These are phyloP conservation scores for Marasmius fiardii DNA, from an alignment of 1,284 basidiomycete genomes.

Conservation along the genomic window DNA sequence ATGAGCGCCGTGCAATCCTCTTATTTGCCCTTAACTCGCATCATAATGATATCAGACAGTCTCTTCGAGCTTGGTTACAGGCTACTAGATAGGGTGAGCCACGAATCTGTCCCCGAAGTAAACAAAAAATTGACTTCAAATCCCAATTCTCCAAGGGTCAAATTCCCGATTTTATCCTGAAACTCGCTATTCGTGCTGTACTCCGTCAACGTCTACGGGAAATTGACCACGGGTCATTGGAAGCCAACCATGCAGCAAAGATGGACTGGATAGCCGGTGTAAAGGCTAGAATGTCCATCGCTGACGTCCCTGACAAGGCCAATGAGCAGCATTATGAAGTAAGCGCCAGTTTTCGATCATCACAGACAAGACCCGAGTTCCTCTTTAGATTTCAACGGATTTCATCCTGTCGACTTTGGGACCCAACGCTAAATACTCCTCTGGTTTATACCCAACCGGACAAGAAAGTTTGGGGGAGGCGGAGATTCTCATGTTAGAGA, in stretches of 20 bases:
- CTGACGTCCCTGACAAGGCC: conserved; percentile 67
- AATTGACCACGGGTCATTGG: conserved; percentile 59
- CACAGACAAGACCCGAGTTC: background rate
- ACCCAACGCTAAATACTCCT: conserved; percentile 39
- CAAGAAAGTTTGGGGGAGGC: conserved; percentile 66
- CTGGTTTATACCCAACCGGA: conserved; percentile 69
- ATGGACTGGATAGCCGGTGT: conserved; percentile 60
- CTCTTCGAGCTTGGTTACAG: no score
- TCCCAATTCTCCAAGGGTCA: no score
- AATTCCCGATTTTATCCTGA: no score
- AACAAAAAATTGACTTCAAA: no score
- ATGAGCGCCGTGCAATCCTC: no score
- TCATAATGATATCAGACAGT: no score
- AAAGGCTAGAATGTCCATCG: conserved; percentile 51
- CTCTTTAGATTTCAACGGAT: conserved; percentile 53
- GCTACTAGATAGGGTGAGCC: no score
- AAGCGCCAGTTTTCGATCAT: conserved; percentile 12
- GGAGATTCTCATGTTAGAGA: conserved; percentile 67
- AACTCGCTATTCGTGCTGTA: conserved; percentile 56
- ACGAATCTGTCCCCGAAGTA: no score
- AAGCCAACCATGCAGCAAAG: conserved; percentile 65
- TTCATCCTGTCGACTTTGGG: conserved; percentile 47
- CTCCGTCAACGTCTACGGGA: conserved; percentile 59
- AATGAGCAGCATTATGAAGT: conserved; percentile 83
- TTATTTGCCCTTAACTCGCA: no score